A percentile compares a stretch with the other conserved stretches of the same genome.
Evolutionary conservation across 2,329 filamentous ascomycete genomes (phyloP).

Genomic region (Zasmidium citrigriseum): DNA sequence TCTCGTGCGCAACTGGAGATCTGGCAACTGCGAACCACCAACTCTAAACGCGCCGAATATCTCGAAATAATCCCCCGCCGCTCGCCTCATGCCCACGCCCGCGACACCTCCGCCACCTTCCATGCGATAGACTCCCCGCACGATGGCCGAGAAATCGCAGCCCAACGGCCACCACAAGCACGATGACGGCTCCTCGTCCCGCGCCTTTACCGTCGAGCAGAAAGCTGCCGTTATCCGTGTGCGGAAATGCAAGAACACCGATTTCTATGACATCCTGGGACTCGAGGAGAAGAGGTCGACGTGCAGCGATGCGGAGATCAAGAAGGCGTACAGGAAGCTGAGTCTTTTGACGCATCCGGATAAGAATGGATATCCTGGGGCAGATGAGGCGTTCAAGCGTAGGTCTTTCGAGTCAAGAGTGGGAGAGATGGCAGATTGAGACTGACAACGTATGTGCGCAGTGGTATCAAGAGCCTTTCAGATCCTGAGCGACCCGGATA

Average conservation of each 20-base stretch:
- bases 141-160: slow-evolving; percentile 21
- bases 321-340: slow-evolving; percentile 95
- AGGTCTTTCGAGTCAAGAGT: slow-evolving; percentile 34
- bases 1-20: slow-evolving; percentile 14
- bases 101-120: neutral
- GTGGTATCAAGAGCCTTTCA: slow-evolving; percentile 93
- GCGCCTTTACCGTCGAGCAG: slow-evolving; percentile 84
- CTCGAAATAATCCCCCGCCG: too few species aligned
- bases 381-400: slow-evolving; percentile 97
- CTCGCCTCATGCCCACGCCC: neutral
- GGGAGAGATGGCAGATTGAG: neutral
- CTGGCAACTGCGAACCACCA: slow-evolving; percentile 14
- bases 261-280: slow-evolving; percentile 93
- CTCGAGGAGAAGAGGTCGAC: slow-evolving; percentile 65
- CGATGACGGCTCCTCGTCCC: slow-evolving; percentile 73
- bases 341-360: slow-evolving; percentile 95
- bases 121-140: neutral
- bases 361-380: slow-evolving; percentile 95
- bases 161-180: slow-evolving; percentile 56
- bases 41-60: too few species aligned
- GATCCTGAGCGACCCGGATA: slow-evolving; percentile 88
- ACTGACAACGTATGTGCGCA: slow-evolving; percentile 30
- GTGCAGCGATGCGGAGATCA: slow-evolving; percentile 81
- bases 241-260: slow-evolving; percentile 77
- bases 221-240: slow-evolving; percentile 90